A percentile compares a stretch with the other conserved stretches of the same genome.
phyloP scores from a whole-genome alignment of 345 rosid genomes.

The Populus simonii region DNA sequence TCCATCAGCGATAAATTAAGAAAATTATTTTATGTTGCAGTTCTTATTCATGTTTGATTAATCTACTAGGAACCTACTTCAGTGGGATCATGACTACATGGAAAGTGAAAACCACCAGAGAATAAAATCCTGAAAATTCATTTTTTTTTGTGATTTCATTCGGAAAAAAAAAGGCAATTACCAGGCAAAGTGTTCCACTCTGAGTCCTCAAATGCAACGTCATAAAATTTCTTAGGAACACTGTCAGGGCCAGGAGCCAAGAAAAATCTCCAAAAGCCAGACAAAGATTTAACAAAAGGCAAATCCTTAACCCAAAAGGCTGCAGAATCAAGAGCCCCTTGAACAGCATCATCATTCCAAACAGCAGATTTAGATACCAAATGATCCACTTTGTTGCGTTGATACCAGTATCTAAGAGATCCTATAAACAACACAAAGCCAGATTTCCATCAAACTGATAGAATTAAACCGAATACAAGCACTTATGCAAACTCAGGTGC shows the following conservation, averaged over 20 bases:
- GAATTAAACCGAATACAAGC: background rate
- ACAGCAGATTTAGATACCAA: slow-evolving; percentile 60
- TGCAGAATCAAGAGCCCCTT: slow-evolving; percentile 66
- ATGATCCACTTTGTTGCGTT: slow-evolving; percentile 71
- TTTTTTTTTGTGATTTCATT: background rate
- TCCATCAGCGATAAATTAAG: background rate
- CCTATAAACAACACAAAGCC: slow-evolving; percentile 33
- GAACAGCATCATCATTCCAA: slow-evolving; percentile 89
- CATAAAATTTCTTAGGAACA: slow-evolving; percentile 63
- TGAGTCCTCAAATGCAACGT: slow-evolving; percentile 56
- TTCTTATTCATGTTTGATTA: background rate
- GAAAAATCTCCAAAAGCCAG: slow-evolving; percentile 87
- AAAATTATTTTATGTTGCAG: background rate
- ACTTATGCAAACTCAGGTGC: background rate
- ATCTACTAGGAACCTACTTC: background rate
- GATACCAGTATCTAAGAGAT: slow-evolving; percentile 77
- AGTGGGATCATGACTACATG: background rate
- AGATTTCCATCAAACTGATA: background rate
- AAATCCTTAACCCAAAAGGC: slow-evolving; percentile 76
- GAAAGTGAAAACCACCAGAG: background rate
- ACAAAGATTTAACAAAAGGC: slow-evolving; percentile 77
- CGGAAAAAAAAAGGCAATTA: slow-evolving; percentile 16
- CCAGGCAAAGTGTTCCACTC: slow-evolving; percentile 81
- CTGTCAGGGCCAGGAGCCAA: slow-evolving; percentile 61
- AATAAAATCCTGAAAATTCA: background rate